Evolutionary conservation across 2,329 filamentous ascomycete genomes (phyloP), one percentile per base, ranked within the genome.

Genomic region (Balansia obtecta): DNA sequence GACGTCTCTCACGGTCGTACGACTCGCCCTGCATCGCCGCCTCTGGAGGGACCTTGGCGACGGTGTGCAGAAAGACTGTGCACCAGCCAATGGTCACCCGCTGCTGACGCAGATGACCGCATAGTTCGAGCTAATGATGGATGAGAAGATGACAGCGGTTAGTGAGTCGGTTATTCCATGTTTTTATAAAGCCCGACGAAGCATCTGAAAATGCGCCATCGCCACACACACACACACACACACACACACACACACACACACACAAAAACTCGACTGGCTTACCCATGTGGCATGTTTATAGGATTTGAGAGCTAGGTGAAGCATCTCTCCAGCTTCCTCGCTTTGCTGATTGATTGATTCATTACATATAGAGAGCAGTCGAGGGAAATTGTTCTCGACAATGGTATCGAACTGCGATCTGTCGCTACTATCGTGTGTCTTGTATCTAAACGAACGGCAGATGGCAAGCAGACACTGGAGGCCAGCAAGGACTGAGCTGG

Each of bases 281-380:
- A 95, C 87, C 76, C 94, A 98, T 61, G 94, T 95, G 45, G 93
- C 90, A 71, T 98, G 91, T 72, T 98, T 98, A 71, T 95, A 98
- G 38, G 89, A 85, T 74, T 98, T 98, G 63, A 98, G 78, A 50
- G 94, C 88, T 52, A 94, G 84, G 64, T 94, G 86, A 58, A 98
- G 75, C 86, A 98, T 97, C 72, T 97, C 93, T 53, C 88, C 91
- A 16, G 91, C 93, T 69, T 98, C 93, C 58, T 94, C 75, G 64
- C 88, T 95, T 63, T 87, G 87, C 71, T 97, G 90, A 58, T 88
- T 85, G 44, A 95, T 85, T 60, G 97, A 73, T 66, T 87, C 85
- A 63, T 88, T 89, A 59, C 90, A 94, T 62, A 98, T 93, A 55
- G 77, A 76, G 58, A 97, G 74, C 55, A 97, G 74, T 56, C 89